A percentile compares a stretch with the other conserved stretches of the same genome.
Conservation (phyloP, 2,329 filamentous ascomycete genomes). For the Stachybotrys elegans region DNA sequence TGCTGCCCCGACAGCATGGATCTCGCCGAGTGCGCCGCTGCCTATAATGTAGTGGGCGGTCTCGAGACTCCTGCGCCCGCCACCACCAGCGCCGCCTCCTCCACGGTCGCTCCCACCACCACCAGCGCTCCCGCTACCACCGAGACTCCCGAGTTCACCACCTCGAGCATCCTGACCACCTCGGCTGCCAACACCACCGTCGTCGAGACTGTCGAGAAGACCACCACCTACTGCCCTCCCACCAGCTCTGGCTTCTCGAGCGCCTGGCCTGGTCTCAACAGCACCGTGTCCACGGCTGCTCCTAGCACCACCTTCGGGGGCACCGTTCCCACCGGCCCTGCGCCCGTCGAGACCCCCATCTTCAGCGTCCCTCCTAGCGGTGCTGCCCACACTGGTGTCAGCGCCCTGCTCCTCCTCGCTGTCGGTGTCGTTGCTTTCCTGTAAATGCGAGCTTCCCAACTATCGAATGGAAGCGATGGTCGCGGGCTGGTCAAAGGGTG, state of each 20-base stretch:
- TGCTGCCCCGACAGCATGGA: constrained; percentile 56
- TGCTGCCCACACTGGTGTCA: constrained; percentile 26
- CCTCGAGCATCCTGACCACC: constrained; percentile 20
- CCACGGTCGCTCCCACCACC: constrained; percentile 15
- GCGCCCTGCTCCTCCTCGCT: constrained; percentile 29
- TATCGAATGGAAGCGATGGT: constrained; percentile 18
- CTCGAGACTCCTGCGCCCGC: constrained; percentile 32
- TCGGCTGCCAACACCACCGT: constrained; percentile 19
- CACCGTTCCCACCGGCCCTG: constrained; percentile 18
- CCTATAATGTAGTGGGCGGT: constrained; percentile 43
- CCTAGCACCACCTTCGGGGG: too few species aligned
- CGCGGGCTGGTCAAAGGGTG: neutral
- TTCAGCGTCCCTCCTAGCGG: constrained; percentile 15
- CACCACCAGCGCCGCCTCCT: constrained; percentile 19
- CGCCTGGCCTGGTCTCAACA: constrained; percentile 25
- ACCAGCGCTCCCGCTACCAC: constrained; percentile 14
- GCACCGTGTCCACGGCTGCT: constrained; percentile 20
- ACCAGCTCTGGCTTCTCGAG: constrained; percentile 21
- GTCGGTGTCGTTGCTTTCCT: constrained; percentile 30
- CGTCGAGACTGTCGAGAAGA: neutral
- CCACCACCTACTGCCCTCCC: constrained; percentile 10
- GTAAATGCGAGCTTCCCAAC: constrained; percentile 19
- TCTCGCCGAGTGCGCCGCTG: constrained; percentile 48
- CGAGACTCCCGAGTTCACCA: constrained; percentile 20
- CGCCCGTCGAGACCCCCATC: constrained; percentile 10